Evolutionary conservation across 108 stramenopile genomes (phyloP).

Genomic region (Bacterosira constricta): DNA sequence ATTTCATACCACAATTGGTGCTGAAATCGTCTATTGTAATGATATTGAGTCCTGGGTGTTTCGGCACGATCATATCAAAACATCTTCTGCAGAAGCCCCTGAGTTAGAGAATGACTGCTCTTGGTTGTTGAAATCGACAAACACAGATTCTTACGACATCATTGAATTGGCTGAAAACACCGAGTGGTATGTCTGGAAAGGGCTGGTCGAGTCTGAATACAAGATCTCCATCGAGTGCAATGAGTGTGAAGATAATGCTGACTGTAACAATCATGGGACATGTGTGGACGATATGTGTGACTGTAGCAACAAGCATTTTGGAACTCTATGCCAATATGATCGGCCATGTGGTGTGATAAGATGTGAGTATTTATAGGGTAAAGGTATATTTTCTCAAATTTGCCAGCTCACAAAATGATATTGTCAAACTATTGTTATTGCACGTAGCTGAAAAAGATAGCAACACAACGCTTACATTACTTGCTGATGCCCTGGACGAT

Average conservation of each 20-base stretch:
- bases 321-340: conserved; percentile 12
- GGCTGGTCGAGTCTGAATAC: conserved; percentile 6
- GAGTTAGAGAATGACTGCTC: conserved; percentile 12
- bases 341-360: conserved; percentile 18
- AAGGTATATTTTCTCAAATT: too few species aligned
- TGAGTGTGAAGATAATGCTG: conserved; percentile 2
- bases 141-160: conserved; percentile 25
- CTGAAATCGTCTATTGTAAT: conserved; percentile 42
- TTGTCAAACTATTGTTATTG: too few species aligned
- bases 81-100: background rate
- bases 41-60: conserved; percentile 28
- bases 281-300: conserved; percentile 11
- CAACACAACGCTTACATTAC: conserved; percentile 13
- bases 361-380: conserved; percentile 15
- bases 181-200: conserved; percentile 37
- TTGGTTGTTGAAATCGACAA: conserved; percentile 22
- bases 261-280: conserved; percentile 34
- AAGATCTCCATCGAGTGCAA: conserved; percentile 2
- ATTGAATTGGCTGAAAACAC: conserved; percentile 20
- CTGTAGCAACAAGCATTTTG: conserved; percentile 8
- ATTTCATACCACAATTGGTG: conserved; percentile 7
- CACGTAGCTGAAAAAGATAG: conserved; percentile 29
- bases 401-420: too few species aligned
- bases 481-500: conserved; percentile 10
- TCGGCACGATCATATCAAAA: conserved; percentile 11